A percentile compares a stretch with the other conserved stretches of the same genome.
Conservation (phyloP, 495 filamentous ascomycete species). For the Mytilinidion resinicola region DNA sequence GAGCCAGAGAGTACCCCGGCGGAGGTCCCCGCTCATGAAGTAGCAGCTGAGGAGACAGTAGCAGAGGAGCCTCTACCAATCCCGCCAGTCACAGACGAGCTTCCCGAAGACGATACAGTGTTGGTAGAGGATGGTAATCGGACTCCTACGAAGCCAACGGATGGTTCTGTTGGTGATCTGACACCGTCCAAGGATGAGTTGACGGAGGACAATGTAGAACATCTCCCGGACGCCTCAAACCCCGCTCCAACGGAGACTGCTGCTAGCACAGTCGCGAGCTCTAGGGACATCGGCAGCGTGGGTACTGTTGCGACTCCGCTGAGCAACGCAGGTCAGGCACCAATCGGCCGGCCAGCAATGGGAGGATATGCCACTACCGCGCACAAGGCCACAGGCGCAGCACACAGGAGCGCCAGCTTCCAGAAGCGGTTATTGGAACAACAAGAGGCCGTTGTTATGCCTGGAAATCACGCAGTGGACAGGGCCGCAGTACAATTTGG, state of each 20-base stretch:
- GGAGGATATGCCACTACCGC: constrained; percentile 69
- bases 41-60: constrained; percentile 31
- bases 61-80: constrained; percentile 29
- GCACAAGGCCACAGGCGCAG: constrained; percentile 60
- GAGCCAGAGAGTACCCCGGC: constrained; percentile 20
- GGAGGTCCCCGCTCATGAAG: constrained; percentile 28
- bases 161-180: constrained; percentile 37
- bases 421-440: constrained; percentile 84
- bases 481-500: constrained; percentile 95
- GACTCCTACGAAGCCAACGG: constrained; percentile 15
- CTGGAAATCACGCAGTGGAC: constrained; percentile 93
- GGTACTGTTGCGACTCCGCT: constrained; percentile 50
- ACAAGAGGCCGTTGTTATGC: constrained; percentile 97
- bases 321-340: constrained; percentile 49
- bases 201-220: constrained; percentile 86
- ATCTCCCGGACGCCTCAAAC: constrained; percentile 70
- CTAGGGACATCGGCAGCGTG: constrained; percentile 60
- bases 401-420: constrained; percentile 63
- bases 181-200: constrained; percentile 74
- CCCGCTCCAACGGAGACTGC: constrained; percentile 72
- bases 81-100: constrained; percentile 31
- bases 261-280: constrained; percentile 85
- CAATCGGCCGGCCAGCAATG: constrained; percentile 53
- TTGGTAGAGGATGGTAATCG: constrained; percentile 36
- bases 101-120: constrained; percentile 16